A percentile compares a stretch with the other conserved stretches of the same genome.
These are phyloP conservation scores for Tetrahymena borealis DNA, from an alignment of 73 alveolate genomes.

Conservation along the genomic window DNA sequence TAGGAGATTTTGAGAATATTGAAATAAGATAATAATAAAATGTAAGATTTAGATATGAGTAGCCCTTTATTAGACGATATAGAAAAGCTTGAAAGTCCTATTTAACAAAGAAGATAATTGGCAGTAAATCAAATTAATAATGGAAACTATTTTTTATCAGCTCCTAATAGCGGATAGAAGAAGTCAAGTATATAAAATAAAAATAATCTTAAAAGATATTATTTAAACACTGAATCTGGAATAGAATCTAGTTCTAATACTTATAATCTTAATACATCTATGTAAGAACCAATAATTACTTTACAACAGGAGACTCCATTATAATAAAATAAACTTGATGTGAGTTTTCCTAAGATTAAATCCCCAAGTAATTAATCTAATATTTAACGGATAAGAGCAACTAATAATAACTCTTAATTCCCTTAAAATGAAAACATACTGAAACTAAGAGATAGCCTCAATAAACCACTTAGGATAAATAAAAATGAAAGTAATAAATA, in stretches of 20 bases:
- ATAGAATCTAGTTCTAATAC: neutral
- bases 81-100: neutral
- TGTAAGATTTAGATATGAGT: neutral
- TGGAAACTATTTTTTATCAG: neutral
- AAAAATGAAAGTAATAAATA: neutral
- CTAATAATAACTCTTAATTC: neutral
- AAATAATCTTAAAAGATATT: neutral
- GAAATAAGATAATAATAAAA: neutral
- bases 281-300: neutral
- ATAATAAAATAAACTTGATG: neutral
- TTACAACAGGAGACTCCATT: neutral
- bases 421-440: neutral
- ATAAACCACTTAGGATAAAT: neutral
- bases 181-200: neutral
- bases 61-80: neutral
- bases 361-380: neutral
- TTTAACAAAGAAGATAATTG: neutral
- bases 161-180: neutral
- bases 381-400: neutral
- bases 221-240: neutral
- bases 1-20: neutral
- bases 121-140: neutral
- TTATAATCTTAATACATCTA: neutral
- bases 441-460: neutral
- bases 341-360: neutral